Evolutionary conservation across 305 asterid genomes (phyloP), one percentile per base, ranked within the genome.

Genomic region (Fraxinus baroniana): DNA sequence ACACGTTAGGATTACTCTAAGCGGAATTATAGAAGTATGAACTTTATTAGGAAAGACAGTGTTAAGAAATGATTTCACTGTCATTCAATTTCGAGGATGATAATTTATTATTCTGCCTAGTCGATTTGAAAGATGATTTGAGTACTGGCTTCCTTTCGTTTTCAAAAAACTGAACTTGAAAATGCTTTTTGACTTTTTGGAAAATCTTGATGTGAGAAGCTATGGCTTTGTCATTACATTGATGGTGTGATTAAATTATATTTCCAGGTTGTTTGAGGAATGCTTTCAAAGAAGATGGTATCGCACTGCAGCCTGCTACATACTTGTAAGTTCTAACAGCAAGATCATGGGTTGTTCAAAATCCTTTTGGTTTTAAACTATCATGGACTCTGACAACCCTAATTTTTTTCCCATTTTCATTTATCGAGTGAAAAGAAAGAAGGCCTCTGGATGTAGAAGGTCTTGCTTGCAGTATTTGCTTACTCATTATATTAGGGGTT

Each of bases 241-340:
- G 72, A 62, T 62, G 15, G 15, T 62, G 33, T 22, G 17, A 64
- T 64, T 15, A 9, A 22, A 24, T 60, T 85, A 24, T 73, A 36
- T 44, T 26, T 79, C 68, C 83, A 89, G 92, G 86, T 81, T 89
- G 79, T 89, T 89, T 78, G 92, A 89, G 83, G 91, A 89, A 78
- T 89, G 92, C 86, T 89, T 89, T 76, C 92, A 87, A 62, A 79
- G 86, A 74, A 89, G 92, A 76, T 89, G 92, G 92, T 89, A 89
- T 76, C 92, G 91, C 39, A 88, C 92, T 49, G 92, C 92, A 1
- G 92, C 92, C 80, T 89, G 92, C 87, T 89, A 89, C 77, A 89
- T 89, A 77, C 89, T 89, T 49, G 92, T 89, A 79, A 83, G 92
- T 83, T 37, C 8, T 68, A 3, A 24, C 33, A 64, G 33, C 5